Conservation (phyloP, 441 rosid species). For the Gossypium davidsonii region DNA sequence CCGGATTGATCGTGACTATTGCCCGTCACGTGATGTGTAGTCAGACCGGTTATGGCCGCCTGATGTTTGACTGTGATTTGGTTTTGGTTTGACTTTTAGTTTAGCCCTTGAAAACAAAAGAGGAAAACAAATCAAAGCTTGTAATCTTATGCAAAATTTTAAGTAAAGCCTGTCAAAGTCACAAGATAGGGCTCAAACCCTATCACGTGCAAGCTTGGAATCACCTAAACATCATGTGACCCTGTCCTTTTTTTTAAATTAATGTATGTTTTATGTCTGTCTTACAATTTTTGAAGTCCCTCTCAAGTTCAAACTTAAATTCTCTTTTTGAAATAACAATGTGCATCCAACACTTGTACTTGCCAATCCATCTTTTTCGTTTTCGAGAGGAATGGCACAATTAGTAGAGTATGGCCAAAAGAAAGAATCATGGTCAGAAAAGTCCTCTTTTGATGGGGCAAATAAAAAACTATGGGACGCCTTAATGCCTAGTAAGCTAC, state of each 20-base stretch:
- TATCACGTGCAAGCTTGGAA: not conserved
- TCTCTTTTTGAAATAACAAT: no score
- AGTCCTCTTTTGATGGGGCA: not conserved
- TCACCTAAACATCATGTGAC: not conserved
- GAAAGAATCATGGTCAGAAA: not conserved
- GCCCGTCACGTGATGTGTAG: not conserved
- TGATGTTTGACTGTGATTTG: conserved; percentile 4
- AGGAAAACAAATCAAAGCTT: not conserved
- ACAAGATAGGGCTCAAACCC: not conserved
- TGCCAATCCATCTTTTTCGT: not conserved
- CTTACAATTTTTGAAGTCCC: no score
- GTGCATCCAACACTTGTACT: no score
- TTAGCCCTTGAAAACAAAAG: not conserved
- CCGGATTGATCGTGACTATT: conserved; percentile 1
- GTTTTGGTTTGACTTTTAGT: not conserved
- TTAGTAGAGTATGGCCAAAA: not conserved
- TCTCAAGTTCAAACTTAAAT: no score
- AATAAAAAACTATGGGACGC: not conserved
- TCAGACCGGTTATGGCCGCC: not conserved
- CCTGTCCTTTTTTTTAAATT: no score
- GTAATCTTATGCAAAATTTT: not conserved
- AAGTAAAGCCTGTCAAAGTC: conserved; percentile 1
- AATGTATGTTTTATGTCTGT: no score
- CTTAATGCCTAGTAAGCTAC: no score
- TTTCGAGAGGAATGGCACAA: not conserved